Percentiles rank a stretch among this genome's conserved stretches.
These are phyloP conservation scores for Phaffia australis DNA, from an alignment of 768 basidiomycete genomes.

Conservation along the genomic window DNA sequence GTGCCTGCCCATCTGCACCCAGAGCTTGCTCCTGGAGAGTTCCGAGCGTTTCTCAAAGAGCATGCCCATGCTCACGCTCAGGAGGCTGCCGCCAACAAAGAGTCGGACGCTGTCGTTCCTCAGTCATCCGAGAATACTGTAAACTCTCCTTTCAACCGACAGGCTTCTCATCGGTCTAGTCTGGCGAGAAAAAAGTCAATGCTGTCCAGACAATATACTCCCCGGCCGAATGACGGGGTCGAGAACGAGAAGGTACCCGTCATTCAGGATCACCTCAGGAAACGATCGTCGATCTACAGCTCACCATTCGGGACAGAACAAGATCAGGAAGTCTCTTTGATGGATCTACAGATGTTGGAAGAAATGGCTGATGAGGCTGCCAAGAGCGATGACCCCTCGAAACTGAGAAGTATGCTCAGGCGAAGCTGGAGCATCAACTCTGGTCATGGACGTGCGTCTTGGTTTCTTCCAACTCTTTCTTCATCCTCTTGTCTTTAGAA, in stretches of 20 bases:
- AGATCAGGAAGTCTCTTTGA: slow-evolving; percentile 74
- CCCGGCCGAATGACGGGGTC: slow-evolving; percentile 61
- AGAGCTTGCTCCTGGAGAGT: slow-evolving; percentile 93
- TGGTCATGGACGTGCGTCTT: slow-evolving; percentile 2
- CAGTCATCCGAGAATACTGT: not conserved
- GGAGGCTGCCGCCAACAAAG: slow-evolving; percentile 6
- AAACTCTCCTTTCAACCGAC: slow-evolving; percentile 4
- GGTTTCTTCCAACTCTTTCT: not conserved
- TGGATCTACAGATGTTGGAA: slow-evolving; percentile 87
- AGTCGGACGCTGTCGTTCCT: not conserved
- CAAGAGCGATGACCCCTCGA: slow-evolving; percentile 66
- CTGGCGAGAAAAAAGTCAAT: slow-evolving; percentile 63
- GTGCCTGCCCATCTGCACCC: slow-evolving; percentile 93
- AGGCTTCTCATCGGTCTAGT: not conserved
- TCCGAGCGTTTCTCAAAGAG: slow-evolving; percentile 86
- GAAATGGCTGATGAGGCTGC: slow-evolving; percentile 83
- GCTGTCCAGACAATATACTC: slow-evolving; percentile 87
- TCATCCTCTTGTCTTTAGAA: not conserved
- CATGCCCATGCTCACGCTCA: slow-evolving; percentile 51
- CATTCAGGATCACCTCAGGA: slow-evolving; percentile 32
- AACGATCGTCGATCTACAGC: slow-evolving; percentile 55
- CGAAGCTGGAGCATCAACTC: slow-evolving; percentile 64
- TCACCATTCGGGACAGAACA: slow-evolving; percentile 46
- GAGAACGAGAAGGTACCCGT: slow-evolving; percentile 51
- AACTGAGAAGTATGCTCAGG: slow-evolving; percentile 63